Conservation (phyloP, 2,329 filamentous ascomycete species). For the Pestalotiopsis sp. region DNA sequence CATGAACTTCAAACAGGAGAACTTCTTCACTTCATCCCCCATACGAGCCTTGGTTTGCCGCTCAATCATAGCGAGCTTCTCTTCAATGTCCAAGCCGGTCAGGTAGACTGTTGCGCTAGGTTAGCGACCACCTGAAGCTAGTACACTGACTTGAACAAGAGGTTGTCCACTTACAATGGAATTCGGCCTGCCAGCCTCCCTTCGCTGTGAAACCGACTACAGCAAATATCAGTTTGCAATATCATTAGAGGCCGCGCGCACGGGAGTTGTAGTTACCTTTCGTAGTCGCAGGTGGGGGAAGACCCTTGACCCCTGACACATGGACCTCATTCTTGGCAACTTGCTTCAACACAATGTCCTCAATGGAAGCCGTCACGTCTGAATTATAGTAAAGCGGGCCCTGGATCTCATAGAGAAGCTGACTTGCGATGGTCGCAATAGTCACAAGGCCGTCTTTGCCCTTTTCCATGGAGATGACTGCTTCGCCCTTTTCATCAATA, state of each 20-base stretch:
- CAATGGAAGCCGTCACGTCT: conserved; percentile 38
- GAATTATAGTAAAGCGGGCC: conserved; percentile 44
- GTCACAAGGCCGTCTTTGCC: conserved; percentile 20
- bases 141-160: too few species aligned
- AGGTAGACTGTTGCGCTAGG: not conserved
- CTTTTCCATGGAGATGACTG: conserved; percentile 21
- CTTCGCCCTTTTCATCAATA: conserved; percentile 2
- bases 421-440: conserved; percentile 31
- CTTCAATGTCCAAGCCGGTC: conserved; percentile 10
- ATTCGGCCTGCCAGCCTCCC: conserved; percentile 13
- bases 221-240: not conserved
- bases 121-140: not conserved
- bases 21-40: conserved; percentile 24
- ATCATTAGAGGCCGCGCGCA: too few species aligned
- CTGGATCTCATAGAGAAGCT: conserved; percentile 46
- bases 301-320: conserved; percentile 33
- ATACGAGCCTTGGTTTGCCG: conserved; percentile 30
- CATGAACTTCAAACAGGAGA: conserved; percentile 29
- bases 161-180: conserved; percentile 3
- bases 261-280: not conserved
- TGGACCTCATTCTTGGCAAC: conserved; percentile 25
- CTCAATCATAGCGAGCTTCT: conserved; percentile 20
- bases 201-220: conserved; percentile 8
- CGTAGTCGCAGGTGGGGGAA: conserved; percentile 21
- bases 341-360: conserved; percentile 38